These are phyloP conservation scores for Botryotinia convoluta DNA, from an alignment of 2,329 filamentous ascomycete species.

Conservation along the genomic window DNA sequence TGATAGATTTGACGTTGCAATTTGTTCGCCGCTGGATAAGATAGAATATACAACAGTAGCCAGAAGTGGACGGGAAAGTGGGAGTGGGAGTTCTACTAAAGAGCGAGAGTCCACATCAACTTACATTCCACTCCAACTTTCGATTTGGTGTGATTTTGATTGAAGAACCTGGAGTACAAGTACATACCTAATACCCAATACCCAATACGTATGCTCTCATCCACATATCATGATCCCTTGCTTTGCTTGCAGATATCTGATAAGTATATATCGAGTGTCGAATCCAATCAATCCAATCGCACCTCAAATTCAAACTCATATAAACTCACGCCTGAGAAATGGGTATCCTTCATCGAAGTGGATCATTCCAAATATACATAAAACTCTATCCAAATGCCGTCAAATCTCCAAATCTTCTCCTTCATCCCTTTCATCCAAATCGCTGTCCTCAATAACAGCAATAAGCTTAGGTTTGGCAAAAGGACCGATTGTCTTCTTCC, in stretches of 20 bases:
- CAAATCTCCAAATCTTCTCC: constrained; percentile 21
- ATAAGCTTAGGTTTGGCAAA: constrained; percentile 23
- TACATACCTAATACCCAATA: too few species aligned
- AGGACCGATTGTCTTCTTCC: constrained; percentile 20
- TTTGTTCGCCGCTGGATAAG: too few species aligned
- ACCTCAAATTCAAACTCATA: neutral
- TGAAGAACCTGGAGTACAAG: too few species aligned
- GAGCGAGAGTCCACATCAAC: too few species aligned
- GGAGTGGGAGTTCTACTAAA: too few species aligned
- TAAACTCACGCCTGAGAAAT: neutral
- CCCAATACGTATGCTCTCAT: neutral
- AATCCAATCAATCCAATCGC: neutral
- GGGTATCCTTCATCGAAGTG: neutral
- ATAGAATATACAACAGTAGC: too few species aligned
- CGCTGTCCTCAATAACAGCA: constrained; percentile 54
- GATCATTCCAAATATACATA: neutral
- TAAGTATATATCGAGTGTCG: neutral
- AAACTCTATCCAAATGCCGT: neutral
- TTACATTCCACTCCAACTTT: too few species aligned
- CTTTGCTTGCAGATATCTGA: neutral
- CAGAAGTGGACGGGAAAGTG: too few species aligned
- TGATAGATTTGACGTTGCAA: too few species aligned
- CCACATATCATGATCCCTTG: neutral
- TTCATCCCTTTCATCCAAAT: constrained; percentile 50
- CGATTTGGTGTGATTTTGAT: too few species aligned